Evolutionary conservation across 306 rosid species (phyloP).

Genomic region (Lathyrus sativus): DNA sequence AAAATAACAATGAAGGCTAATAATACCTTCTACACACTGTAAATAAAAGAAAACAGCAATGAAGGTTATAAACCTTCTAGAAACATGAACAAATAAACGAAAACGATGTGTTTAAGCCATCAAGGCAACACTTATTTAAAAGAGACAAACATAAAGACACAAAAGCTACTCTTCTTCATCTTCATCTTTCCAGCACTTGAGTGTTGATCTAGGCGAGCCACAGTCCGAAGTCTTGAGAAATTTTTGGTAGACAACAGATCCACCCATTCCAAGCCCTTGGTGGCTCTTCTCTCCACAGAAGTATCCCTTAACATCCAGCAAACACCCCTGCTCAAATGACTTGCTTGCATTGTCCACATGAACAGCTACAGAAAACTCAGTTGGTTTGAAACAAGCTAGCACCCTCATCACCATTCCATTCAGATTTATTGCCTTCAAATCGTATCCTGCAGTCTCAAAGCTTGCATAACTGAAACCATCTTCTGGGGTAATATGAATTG

Average conservation of each 20-base stretch:
- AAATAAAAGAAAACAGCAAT: background rate
- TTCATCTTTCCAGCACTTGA: slow-evolving; percentile 72
- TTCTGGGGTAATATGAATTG: slow-evolving; percentile 63
- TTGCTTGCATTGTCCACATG: slow-evolving; percentile 47
- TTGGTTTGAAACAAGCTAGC: slow-evolving; percentile 57
- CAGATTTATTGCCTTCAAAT: slow-evolving; percentile 44
- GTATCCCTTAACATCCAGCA: slow-evolving; percentile 61
- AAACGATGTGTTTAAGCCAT: background rate
- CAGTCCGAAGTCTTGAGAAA: slow-evolving; percentile 43
- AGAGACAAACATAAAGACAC: background rate
- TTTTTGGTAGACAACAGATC: slow-evolving; percentile 56
- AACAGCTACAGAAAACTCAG: slow-evolving; percentile 63
- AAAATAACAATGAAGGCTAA: slow-evolving; percentile 5
- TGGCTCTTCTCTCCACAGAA: slow-evolving; percentile 56
- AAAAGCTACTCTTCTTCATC: slow-evolving; percentile 55
- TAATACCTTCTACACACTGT: background rate
- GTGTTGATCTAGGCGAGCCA: slow-evolving; percentile 72
- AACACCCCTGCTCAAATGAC: slow-evolving; percentile 45
- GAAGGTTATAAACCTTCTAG: background rate
- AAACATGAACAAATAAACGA: background rate
- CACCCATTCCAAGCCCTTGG: slow-evolving; percentile 62
- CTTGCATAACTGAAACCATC: slow-evolving; percentile 75
- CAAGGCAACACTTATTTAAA: background rate
- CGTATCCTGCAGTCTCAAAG: slow-evolving; percentile 68
- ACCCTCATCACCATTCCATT: slow-evolving; percentile 51